Percentiles rank a stretch among this genome's conserved stretches.
Conservation (phyloP, 2,329 filamentous ascomycete genomes). For the Talaromyces sp. region DNA sequence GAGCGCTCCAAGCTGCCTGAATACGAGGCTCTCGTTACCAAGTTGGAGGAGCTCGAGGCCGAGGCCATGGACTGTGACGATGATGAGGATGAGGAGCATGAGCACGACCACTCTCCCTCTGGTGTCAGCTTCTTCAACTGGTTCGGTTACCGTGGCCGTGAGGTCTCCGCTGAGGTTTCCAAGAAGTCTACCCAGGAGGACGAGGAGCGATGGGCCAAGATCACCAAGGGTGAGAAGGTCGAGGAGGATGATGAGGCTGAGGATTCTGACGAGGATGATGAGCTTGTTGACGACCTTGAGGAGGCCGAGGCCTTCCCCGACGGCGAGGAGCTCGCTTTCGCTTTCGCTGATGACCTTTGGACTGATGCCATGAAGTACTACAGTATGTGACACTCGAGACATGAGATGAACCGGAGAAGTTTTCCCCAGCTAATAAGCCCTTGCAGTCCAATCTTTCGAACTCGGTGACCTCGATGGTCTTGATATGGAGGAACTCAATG, state of each 20-base stretch:
- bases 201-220: constrained; percentile 58
- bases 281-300: constrained; percentile 65
- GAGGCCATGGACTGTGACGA: constrained; percentile 34
- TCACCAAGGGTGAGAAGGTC: constrained; percentile 54
- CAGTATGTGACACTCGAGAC: constrained; percentile 60
- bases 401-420: background rate
- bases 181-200: constrained; percentile 63
- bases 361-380: constrained; percentile 88
- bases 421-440: constrained; percentile 40
- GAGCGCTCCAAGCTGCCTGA: constrained; percentile 56
- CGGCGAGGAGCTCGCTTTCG: constrained; percentile 79
- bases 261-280: constrained; percentile 50
- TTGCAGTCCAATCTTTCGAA: constrained; percentile 70
- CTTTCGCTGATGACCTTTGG: constrained; percentile 85
- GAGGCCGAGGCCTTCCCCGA: constrained; percentile 84
- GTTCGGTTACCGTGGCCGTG: constrained; percentile 77
- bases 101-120: constrained; percentile 58
- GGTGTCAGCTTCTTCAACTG: constrained; percentile 82
- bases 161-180: constrained; percentile 73
- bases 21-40: constrained; percentile 44
- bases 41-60: constrained; percentile 26
- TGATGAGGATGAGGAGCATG: constrained; percentile 38
- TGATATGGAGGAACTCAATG: constrained; percentile 66
- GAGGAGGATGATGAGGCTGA: constrained; percentile 40
- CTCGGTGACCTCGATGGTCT: constrained; percentile 65